Evolutionary conservation across 352 stramenopile species (phyloP).

Genomic region (Phytophthora sp.): DNA sequence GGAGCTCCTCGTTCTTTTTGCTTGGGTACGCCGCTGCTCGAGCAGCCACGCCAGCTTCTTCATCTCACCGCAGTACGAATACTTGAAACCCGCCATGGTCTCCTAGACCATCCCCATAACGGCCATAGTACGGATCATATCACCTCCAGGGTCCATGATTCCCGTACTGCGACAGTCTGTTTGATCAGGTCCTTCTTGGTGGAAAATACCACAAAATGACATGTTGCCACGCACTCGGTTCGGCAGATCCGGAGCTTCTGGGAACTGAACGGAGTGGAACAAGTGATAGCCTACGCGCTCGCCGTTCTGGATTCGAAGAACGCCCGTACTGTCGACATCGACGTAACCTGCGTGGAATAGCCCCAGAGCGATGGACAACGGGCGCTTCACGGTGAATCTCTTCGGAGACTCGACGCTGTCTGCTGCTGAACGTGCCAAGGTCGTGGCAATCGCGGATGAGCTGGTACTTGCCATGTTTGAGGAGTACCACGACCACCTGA

Average conservation of each 20-base stretch:
- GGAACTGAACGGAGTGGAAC: conserved; percentile 26
- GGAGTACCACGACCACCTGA: background rate
- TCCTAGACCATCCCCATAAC: conserved; percentile 32
- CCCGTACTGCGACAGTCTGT: conserved; percentile 20
- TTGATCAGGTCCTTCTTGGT: conserved; percentile 12
- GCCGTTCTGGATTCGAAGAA: conserved; percentile 12
- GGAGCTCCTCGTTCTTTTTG: conserved; percentile 9
- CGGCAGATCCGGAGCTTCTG: conserved; percentile 22
- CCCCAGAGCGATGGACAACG: background rate
- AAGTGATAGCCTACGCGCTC: conserved; percentile 30
- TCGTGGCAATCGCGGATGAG: background rate
- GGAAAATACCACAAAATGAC: conserved; percentile 44
- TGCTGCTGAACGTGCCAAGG: background rate
- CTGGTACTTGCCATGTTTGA: background rate
- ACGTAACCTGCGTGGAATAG: too few species aligned
- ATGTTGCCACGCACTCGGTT: conserved; percentile 41
- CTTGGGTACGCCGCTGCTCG: conserved; percentile 21
- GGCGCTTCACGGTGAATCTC: background rate
- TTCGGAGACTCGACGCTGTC: background rate
- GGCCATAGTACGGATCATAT: conserved; percentile 21
- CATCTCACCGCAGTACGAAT: conserved; percentile 41
- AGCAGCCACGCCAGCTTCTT: conserved; percentile 43
- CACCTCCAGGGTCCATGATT: conserved; percentile 21
- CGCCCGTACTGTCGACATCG: conserved; percentile 19
- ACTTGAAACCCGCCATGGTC: conserved; percentile 33